phyloP scores from a whole-genome alignment of 371 early-diverging fungal species.

The Blakeslea trispora region DNA sequence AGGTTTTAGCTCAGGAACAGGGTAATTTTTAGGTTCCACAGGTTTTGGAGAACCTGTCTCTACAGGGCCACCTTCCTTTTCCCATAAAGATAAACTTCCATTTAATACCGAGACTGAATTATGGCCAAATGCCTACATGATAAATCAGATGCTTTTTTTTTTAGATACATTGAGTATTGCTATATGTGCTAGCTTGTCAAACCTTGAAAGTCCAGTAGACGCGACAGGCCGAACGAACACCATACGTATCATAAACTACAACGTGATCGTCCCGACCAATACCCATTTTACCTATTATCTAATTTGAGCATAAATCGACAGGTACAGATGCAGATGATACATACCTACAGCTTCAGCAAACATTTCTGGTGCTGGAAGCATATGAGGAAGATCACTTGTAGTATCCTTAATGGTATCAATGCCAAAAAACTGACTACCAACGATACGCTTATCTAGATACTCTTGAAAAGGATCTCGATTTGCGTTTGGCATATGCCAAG shows the following conservation, averaged over 20 bases:
- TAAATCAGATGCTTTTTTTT: too few species aligned
- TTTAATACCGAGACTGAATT: constrained; percentile 80
- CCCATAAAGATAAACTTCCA: constrained; percentile 88
- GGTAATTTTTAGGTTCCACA: constrained; percentile 37
- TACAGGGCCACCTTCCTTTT: constrained; percentile 47
- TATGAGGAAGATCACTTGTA: constrained; percentile 70
- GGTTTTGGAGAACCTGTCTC: constrained; percentile 23
- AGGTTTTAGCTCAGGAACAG: constrained; percentile 40
- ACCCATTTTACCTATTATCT: constrained; percentile 59
- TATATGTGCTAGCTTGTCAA: not conserved
- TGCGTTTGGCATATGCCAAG: constrained; percentile 86
- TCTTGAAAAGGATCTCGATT: constrained; percentile 70
- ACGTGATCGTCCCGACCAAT: constrained; percentile 72
- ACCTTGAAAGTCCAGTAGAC: constrained; percentile 86
- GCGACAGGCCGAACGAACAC: constrained; percentile 72
- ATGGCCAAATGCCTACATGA: constrained; percentile 79
- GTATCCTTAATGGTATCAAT: constrained; percentile 76
- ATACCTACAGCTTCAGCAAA: constrained; percentile 67
- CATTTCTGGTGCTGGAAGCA: constrained; percentile 68
- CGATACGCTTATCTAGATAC: constrained; percentile 59
- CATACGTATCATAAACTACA: constrained; percentile 76
- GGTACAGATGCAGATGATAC: not conserved
- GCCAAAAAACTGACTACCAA: constrained; percentile 70
- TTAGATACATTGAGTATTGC: not conserved
- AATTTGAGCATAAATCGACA: not conserved